These are phyloP conservation scores for Biscutella auriculata DNA, from an alignment of 441 rosid genomes.

Conservation along the genomic window DNA sequence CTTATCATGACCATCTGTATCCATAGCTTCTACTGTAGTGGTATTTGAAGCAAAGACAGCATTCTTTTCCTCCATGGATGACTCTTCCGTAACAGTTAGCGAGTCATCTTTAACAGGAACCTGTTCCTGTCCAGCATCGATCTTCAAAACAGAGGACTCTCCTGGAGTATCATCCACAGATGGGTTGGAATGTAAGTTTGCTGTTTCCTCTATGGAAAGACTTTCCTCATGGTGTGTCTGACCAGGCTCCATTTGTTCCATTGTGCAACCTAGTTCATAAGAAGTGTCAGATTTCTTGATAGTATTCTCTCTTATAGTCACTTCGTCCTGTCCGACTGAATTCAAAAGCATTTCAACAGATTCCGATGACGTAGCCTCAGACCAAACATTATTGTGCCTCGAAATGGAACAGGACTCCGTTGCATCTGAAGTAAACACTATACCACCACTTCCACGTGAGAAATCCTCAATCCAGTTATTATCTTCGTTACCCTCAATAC, in stretches of 20 bases:
- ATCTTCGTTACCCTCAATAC: constrained; percentile 79
- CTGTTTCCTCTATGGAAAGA: constrained; percentile 29
- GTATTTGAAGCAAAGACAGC: constrained; percentile 24
- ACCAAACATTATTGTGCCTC: constrained; percentile 92
- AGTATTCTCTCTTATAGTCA: constrained; percentile 28
- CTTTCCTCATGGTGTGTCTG: constrained; percentile 30
- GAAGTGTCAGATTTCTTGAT: constrained; percentile 47
- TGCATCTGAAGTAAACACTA: constrained; percentile 73
- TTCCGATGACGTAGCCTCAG: constrained; percentile 95
- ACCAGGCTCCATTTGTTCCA: constrained; percentile 65
- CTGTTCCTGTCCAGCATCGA: constrained; percentile 29
- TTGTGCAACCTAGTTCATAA: constrained; percentile 66
- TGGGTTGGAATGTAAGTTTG: constrained; percentile 24
- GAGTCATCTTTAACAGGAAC: constrained; percentile 31
- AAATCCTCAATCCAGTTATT: constrained; percentile 95
- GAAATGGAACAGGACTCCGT: constrained; percentile 73
- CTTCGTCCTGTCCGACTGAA: constrained; percentile 92
- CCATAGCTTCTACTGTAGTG: constrained; percentile 16
- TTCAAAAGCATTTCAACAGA: constrained; percentile 98
- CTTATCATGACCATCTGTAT: constrained; percentile 23
- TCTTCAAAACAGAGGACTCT: constrained; percentile 26
- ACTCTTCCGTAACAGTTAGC: constrained; percentile 22
- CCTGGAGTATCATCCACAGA: constrained; percentile 28
- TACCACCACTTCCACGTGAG: constrained; percentile 57
- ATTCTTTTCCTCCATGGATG: constrained; percentile 28